These are phyloP conservation scores for Scenedesmus sp. DNA, from an alignment of 163 green algal species.

Conservation along the genomic window DNA sequence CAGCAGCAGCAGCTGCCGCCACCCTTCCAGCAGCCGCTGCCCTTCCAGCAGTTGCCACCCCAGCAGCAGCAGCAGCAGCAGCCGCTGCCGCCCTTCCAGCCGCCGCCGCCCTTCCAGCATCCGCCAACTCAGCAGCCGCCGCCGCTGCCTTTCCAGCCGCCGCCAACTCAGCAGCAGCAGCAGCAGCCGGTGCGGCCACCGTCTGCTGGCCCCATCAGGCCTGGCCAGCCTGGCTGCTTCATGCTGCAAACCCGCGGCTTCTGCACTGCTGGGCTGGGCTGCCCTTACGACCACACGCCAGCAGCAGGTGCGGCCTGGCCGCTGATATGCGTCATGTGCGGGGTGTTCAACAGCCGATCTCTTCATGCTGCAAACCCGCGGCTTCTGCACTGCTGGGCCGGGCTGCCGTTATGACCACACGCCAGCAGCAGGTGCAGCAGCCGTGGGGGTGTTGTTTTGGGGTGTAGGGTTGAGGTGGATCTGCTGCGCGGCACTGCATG, in stretches of 20 bases:
- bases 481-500: background rate
- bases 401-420: background rate
- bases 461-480: background rate
- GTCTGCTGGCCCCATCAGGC: background rate
- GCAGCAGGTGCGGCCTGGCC: background rate
- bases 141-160: background rate
- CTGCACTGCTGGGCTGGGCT: background rate
- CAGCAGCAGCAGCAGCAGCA: background rate
- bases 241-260: background rate
- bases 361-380: background rate
- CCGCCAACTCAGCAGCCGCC: background rate
- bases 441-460: no score
- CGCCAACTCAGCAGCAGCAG: background rate
- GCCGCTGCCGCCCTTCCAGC: background rate
- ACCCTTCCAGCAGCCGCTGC: background rate
- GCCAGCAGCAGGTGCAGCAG: background rate
- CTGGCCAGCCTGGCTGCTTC: conserved; percentile 11
- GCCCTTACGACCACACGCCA: background rate
- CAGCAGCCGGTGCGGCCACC: background rate
- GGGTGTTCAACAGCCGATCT: background rate
- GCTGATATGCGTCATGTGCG: background rate
- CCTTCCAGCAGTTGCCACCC: background rate
- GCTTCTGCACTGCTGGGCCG: background rate
- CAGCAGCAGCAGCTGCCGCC: background rate
- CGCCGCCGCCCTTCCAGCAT: background rate